These are phyloP conservation scores for Sarcodon sp. DNA, from an alignment of 768 basidiomycete genomes.

Conservation along the genomic window DNA sequence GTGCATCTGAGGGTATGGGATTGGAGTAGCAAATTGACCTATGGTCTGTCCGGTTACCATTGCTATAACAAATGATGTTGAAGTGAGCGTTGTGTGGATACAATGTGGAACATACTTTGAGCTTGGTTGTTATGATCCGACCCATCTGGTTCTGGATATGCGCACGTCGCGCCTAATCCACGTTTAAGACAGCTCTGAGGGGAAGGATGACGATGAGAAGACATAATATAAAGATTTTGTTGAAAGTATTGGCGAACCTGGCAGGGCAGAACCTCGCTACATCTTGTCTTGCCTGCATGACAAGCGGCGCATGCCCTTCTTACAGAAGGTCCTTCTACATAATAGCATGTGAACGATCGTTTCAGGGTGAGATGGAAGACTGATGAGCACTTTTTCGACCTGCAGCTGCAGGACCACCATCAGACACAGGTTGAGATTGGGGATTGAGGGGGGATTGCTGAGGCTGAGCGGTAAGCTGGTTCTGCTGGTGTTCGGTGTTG, in stretches of 20 bases:
- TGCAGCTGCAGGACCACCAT: conserved; percentile 10
- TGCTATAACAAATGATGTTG: conserved; percentile 2
- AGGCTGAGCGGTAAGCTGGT: conserved; percentile 19
- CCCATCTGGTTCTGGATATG: conserved; percentile 68
- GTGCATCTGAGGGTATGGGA: conserved; percentile 25
- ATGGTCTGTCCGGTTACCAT: conserved; percentile 12
- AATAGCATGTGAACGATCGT: conserved; percentile 6
- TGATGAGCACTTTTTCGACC: conserved; percentile 40
- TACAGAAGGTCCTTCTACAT: conserved; percentile 74
- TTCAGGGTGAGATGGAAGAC: conserved; percentile 2
- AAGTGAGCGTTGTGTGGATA: neutral
- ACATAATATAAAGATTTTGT: neutral
- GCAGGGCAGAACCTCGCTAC: conserved; percentile 72
- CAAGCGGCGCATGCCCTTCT: conserved; percentile 72
- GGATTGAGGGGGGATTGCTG: conserved; percentile 17
- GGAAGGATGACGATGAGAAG: conserved; percentile 1
- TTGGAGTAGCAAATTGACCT: conserved; percentile 23
- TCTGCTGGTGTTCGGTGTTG: conserved; percentile 15
- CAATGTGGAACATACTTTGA: conserved; percentile 6
- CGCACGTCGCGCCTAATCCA: conserved; percentile 54
- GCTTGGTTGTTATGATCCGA: conserved; percentile 13
- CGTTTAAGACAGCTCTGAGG: conserved; percentile 71
- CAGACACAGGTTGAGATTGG: neutral
- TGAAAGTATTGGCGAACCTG: conserved; percentile 33
- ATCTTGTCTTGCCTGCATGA: conserved; percentile 74